A percentile compares a stretch with the other conserved stretches of the same genome.
These are phyloP conservation scores for Oehlia diaphana DNA, from an alignment of 192 early-diverging fungal genomes.

Conservation along the genomic window DNA sequence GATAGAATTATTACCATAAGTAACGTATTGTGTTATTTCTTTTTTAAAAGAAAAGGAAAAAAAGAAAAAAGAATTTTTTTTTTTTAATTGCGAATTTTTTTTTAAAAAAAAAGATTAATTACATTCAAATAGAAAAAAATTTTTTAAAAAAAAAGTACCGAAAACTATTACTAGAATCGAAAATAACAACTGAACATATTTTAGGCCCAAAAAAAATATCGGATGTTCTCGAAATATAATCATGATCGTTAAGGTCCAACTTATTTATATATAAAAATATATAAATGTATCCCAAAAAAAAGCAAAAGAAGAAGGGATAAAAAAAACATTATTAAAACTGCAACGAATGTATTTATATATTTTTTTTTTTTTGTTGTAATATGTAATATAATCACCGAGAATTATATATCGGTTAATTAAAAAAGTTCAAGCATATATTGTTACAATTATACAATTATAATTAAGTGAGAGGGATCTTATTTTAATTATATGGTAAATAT, in stretches of 20 bases:
- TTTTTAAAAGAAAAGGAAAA: background rate
- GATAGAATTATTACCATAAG: background rate
- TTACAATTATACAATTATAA: too few relatives aligned
- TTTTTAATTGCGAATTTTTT: background rate
- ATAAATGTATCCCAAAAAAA: background rate
- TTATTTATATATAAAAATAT: background rate
- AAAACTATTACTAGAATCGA: background rate
- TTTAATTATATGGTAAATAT: background rate
- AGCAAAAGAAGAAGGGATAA: background rate
- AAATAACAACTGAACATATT: background rate
- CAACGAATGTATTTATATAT: background rate
- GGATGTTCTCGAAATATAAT: background rate
- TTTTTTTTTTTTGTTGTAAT: background rate
- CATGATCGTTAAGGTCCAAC: background rate
- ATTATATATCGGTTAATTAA: too few relatives aligned
- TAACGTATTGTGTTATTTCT: background rate
- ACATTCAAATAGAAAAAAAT: background rate
- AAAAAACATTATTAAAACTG: background rate
- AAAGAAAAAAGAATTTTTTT: background rate
- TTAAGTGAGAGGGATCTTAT: too few relatives aligned
- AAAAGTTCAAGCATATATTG: too few relatives aligned
- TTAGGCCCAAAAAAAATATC: background rate
- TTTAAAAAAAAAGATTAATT: background rate
- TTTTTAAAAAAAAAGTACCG: background rate
- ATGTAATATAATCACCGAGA: background rate